A percentile compares a stretch with the other conserved stretches of the same genome.
Evolutionary conservation across 306 rosid species (phyloP).

Genomic region (Canavalia gladiata): DNA sequence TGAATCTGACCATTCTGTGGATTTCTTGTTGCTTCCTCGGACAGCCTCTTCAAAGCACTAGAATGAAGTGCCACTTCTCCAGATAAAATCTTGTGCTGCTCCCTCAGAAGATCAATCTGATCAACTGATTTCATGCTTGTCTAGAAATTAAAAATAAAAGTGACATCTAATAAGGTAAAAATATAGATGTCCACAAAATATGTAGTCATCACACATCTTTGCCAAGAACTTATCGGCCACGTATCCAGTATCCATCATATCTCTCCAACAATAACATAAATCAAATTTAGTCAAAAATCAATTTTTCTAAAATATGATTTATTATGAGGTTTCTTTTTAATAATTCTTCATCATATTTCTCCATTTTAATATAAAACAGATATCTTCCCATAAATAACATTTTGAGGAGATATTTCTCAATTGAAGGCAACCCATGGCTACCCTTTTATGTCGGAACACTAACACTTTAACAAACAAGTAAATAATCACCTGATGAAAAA

Average conservation of each 20-base stretch:
- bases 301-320: no score
- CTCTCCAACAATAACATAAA: neutral
- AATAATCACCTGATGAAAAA: conserved; percentile 27
- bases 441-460: conserved; percentile 18
- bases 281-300: no score
- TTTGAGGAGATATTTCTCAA: conserved; percentile 34
- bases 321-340: no score
- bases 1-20: conserved; percentile 79
- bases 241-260: conserved; percentile 3
- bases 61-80: conserved; percentile 96
- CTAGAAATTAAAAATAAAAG: conserved; percentile 54
- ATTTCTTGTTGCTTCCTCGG: conserved; percentile 77
- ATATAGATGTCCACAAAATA: conserved; percentile 14
- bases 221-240: neutral
- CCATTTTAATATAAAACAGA: conserved; percentile 32
- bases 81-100: conserved; percentile 86
- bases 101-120: conserved; percentile 90
- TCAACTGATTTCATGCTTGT: conserved; percentile 82
- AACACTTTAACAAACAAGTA: conserved; percentile 1
- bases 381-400: conserved; percentile 26
- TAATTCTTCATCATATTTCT: conserved; percentile 9
- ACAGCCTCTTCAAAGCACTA: conserved; percentile 89
- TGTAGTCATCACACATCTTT: conserved; percentile 25
- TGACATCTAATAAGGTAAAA: conserved; percentile 42
- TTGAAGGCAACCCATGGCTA: conserved; percentile 20